Evolutionary conservation across 768 basidiomycete species (phyloP).

Genomic region (Lactifluus hygrophoroides): DNA sequence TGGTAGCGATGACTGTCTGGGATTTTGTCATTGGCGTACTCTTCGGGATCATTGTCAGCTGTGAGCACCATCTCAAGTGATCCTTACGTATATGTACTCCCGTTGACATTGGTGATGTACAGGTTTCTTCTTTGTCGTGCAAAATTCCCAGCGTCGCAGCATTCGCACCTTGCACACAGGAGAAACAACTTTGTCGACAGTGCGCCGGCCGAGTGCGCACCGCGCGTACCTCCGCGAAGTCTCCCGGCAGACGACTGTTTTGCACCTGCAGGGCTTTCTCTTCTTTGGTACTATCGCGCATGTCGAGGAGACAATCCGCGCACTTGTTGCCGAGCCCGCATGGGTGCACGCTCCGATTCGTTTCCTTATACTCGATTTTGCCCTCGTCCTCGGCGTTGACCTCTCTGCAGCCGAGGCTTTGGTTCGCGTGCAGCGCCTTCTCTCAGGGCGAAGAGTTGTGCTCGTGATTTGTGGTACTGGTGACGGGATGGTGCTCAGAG

Average conservation of each 20-base stretch:
- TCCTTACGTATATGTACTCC: not conserved
- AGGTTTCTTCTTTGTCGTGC: slow-evolving; percentile 96
- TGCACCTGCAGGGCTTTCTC: slow-evolving; percentile 84
- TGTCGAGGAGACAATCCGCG: slow-evolving; percentile 82
- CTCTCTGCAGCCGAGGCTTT: slow-evolving; percentile 95
- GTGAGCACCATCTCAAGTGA: slow-evolving; percentile 34
- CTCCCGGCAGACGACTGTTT: slow-evolving; percentile 81
- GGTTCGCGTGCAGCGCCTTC: slow-evolving; percentile 77
- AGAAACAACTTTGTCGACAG: slow-evolving; percentile 79
- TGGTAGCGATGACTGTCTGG: slow-evolving; percentile 87
- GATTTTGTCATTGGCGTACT: slow-evolving; percentile 93
- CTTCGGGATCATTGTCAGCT: slow-evolving; percentile 87
- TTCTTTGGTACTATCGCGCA: slow-evolving; percentile 91
- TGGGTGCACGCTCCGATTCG: slow-evolving; percentile 74
- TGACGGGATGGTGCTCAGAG: slow-evolving; percentile 58
- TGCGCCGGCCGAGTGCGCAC: slow-evolving; percentile 81
- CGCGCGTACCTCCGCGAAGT: slow-evolving; percentile 87
- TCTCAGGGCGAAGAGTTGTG: slow-evolving; percentile 66
- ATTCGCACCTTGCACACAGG: slow-evolving; percentile 82
- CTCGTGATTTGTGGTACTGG: slow-evolving; percentile 80
- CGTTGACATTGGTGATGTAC: not conserved
- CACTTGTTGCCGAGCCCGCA: slow-evolving; percentile 56
- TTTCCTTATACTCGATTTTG: slow-evolving; percentile 84
- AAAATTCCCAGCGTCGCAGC: slow-evolving; percentile 78
- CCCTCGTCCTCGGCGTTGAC: slow-evolving; percentile 83